Conservation (phyloP, 495 filamentous ascomycete genomes). For the Cercophora sp. region DNA sequence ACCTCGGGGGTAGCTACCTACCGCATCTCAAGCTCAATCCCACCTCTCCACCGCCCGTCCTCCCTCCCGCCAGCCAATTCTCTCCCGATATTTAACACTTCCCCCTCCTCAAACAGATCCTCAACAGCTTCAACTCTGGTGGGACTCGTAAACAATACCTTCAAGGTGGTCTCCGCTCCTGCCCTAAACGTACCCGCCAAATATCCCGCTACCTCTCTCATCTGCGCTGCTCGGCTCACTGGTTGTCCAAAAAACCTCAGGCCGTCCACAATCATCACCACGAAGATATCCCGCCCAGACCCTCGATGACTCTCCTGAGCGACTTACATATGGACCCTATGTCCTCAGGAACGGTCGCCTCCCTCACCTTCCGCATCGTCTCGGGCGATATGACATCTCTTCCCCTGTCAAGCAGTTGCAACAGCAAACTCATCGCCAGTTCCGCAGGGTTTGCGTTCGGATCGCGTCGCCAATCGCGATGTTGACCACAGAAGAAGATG, state of each 20-base stretch:
- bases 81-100: conserved; percentile 3
- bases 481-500: conserved; percentile 15
- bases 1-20: no score
- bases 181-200: not conserved
- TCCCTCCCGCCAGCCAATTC: no score
- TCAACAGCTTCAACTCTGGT: conserved; percentile 5
- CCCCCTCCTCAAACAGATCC: conserved; percentile 12
- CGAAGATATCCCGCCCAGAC: not conserved
- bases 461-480: conserved; percentile 5
- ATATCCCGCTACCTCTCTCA: not conserved
- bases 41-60: no score
- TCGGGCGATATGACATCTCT: not conserved
- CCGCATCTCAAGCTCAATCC: no score
- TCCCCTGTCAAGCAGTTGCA: conserved; percentile 11
- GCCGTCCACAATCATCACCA: conserved; percentile 14
- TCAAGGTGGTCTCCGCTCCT: not conserved
- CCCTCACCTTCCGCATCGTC: not conserved
- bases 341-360: not conserved
- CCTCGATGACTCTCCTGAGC: conserved; percentile 1
- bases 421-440: conserved; percentile 12
- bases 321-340: conserved; percentile 5
- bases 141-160: conserved; percentile 12
- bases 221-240: not conserved
- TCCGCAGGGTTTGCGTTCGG: conserved; percentile 5
- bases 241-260: conserved; percentile 7